Conservation (phyloP, 768 basidiomycete genomes). For the Mycena polygramma region DNA sequence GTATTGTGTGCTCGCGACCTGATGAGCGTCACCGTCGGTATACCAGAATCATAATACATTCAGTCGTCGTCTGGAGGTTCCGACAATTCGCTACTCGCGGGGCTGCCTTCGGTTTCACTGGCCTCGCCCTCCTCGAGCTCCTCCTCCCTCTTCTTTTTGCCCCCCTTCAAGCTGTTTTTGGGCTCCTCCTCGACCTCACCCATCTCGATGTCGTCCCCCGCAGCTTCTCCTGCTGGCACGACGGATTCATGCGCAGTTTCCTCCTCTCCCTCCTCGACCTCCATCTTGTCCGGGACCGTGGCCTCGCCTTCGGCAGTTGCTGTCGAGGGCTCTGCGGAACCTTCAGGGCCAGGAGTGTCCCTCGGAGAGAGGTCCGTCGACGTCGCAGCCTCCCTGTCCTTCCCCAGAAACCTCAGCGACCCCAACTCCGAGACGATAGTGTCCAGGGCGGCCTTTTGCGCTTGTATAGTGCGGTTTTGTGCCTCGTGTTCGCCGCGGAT, state of each 20-base stretch:
- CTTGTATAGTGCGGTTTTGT: slow-evolving; percentile 74
- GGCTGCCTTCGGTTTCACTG: slow-evolving; percentile 59
- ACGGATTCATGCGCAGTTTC: slow-evolving; percentile 37
- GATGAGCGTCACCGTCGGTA: slow-evolving; percentile 74
- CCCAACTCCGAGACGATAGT: slow-evolving; percentile 72
- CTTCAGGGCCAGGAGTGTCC: slow-evolving; percentile 65
- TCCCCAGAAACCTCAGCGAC: slow-evolving; percentile 75
- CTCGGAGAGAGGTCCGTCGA: slow-evolving; percentile 60
- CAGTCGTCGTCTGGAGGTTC: slow-evolving; percentile 73
- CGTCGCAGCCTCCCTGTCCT: slow-evolving; percentile 65
- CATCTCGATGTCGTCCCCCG: slow-evolving; percentile 86
- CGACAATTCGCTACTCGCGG: slow-evolving; percentile 78
- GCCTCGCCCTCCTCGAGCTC: slow-evolving; percentile 92
- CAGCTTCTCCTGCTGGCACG: slow-evolving; percentile 39
- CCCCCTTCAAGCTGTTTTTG: slow-evolving; percentile 59
- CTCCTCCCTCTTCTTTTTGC: slow-evolving; percentile 71
- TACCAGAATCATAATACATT: slow-evolving; percentile 36
- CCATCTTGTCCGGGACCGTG: slow-evolving; percentile 50
- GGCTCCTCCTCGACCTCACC: slow-evolving; percentile 89
- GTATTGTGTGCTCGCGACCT: slow-evolving; percentile 82
- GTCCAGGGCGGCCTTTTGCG: slow-evolving; percentile 78
- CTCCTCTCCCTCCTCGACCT: slow-evolving; percentile 60
- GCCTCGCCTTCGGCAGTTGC: slow-evolving; percentile 37
- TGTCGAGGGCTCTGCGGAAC: slow-evolving; percentile 25
- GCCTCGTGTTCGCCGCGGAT: slow-evolving; percentile 82